Base-by-base conservation (phyloP, 495 filamentous ascomycete species). In the Hypoxylon subgilvum region DNA sequence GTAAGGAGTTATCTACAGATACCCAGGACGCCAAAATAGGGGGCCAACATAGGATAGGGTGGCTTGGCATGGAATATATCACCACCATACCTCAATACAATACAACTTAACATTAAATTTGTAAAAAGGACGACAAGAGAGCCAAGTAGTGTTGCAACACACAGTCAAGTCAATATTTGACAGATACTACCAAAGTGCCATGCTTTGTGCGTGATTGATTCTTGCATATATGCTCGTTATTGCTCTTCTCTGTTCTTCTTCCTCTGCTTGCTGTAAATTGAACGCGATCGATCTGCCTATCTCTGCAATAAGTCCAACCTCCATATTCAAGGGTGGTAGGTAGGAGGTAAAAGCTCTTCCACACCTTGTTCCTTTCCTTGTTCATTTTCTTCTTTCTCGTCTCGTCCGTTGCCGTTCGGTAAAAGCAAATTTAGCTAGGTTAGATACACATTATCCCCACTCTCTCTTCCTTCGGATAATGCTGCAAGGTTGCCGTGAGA, bases 301-400 rank as follows among this genome's bases (percentile, higher is more conserved):
- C 42, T 63, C 60, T 63, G 47, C 52, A 63, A 43, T 32, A 31
- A 59, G 52, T 53, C 28, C 61, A 47, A 54, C 53, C 52, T 28
- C 62, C 50, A 52, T 69, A 63, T 61, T 64, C 57, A 65, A 66
- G 48, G n/a, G 48, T 55, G 50, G 57, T 47, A n/a, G n/a, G n/a
- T n/a, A n/a, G n/a, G n/a, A n/a, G n/a, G n/a, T n/a, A n/a, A n/a
- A n/a, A n/a, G n/a, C 57, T 32, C 31, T 34, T 14, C 4, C 42
- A n/a, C 39, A 44, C 22, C n/a, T 31, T 45, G n/a, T 13, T 38
- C 34, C 13, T 14, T 38, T 18, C 9, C 4, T 6, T 18, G 2
- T 38, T 32, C 47, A 52, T 46, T 48, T 21, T 57, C 16, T 22
- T 34, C 13, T 19, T 38, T n/a, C 28, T 31, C 44, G 16, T 23